Base-by-base conservation (phyloP, 345 rosid species). In the Passiflora organensis region DNA sequence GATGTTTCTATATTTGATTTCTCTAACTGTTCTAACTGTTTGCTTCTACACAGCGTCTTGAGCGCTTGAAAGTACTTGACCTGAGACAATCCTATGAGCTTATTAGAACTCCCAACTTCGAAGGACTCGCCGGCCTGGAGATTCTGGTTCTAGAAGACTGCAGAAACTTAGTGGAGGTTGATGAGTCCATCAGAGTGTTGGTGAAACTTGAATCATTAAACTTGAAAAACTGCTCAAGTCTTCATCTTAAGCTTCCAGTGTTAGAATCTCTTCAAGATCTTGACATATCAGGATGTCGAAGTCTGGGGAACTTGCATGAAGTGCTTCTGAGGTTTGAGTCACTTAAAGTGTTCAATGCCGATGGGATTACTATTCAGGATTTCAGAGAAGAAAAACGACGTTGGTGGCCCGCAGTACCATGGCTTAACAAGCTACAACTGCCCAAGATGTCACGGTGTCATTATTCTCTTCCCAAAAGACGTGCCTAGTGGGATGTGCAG, bases 121-220 rank as follows among this genome's bases (percentile, higher is more conserved):
- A 16, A 16, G 50, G 25, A 4, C 4, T 57, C 4, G 49, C 43
- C n/a, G 28, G 18, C 12, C 62, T 49, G 2, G 68, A 64, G 50
- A 38, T 21, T 3, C 5, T 56, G 15, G 1, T 10, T 9, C 52
- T 57, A 0, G 21, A 57, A 57, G 53, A 14, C 14, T 57, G 52
- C n/a, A 19, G 16, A 22, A 55, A 41, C 6, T 15, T 57, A 6
- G 16, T 17, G 12, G 25, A 44, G 28, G 15, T 57, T 57, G 36
- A 57, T 57, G 32, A 16, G 2, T 57, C 61, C 11, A 32, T 43
- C 32, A 52, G 62, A 0, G 17, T 3, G 2, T 6, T 58, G 17
- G 16, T 13, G 14, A 32, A 34, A 15, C 53, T 58, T 21, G 25
- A 44, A 18, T 45, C 10, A 1, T 17, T 46, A 13, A 34, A 58